Base-by-base conservation (phyloP, 139 green algal genomes). In the Chara braunii region DNA sequence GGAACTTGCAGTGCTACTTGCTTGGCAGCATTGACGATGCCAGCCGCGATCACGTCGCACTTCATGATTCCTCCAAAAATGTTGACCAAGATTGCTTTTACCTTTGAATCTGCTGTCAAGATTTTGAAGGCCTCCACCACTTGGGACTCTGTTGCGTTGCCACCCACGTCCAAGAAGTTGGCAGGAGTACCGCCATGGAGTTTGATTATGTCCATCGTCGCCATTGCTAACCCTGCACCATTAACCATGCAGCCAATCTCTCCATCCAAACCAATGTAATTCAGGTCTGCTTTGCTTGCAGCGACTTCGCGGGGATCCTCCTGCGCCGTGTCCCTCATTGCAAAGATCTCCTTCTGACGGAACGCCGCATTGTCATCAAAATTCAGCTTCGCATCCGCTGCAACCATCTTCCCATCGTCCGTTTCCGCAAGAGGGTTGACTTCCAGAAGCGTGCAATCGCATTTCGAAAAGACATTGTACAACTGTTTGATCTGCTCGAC, bases 161-260 rank as follows among this genome's bases (percentile, higher is more conserved):
- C 92, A 28, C 93, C 93, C 1, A 99, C 93, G 66, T 99, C 93
- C 33, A 99, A 75, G 75, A 99, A 99, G 68, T 99, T 99, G 43
- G 93, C 93, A 0, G 93, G 93, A 3, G 83, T 70, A 6, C 85
- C 88, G 0, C 93, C 93, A 54, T 95, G 82, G 55, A 96, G 72
- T 80, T 97, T 94, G 83, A 99, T 97, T 80, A 99, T 99, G 81
- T 99, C 93, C 92, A 99, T 97, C 23, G 91, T 99, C 2, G 93
- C 90, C 93, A 99, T 99, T 51, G 93, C 93, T 63, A 99, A 85
- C 3, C 93, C 93, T 0, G 93, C 93, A 6, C 93, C 93, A 69
- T 99, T 99, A 22, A 99, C 77, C 79, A 84, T 84, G 62, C 77
- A 85, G 30, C 79, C 77, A 35, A 84, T 85, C 42, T 78, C 86